Conservation (phyloP, 1,284 basidiomycete species). For the Coniferiporia weirii region DNA sequence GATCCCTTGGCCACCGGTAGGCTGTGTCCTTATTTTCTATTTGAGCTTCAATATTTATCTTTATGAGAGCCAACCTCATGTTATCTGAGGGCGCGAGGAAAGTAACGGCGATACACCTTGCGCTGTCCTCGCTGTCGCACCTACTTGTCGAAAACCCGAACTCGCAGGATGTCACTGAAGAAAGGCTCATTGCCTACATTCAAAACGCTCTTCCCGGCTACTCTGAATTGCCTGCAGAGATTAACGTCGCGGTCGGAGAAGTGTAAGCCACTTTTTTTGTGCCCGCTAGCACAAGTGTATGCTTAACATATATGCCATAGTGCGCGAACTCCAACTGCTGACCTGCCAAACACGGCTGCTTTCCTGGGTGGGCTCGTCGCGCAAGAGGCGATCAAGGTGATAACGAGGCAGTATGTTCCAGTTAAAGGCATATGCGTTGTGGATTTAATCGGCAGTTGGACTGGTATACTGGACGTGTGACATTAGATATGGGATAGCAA, state of each 20-base stretch:
- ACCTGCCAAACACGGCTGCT: slow-evolving; percentile 89
- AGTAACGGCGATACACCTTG: slow-evolving; percentile 59
- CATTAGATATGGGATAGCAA: neutral
- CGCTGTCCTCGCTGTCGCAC: slow-evolving; percentile 52
- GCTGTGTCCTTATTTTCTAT: slow-evolving; percentile 23
- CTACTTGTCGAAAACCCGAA: slow-evolving; percentile 26
- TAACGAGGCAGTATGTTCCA: slow-evolving; percentile 94
- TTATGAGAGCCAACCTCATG: neutral
- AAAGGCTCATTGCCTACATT: slow-evolving; percentile 31
- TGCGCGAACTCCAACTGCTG: slow-evolving; percentile 76
- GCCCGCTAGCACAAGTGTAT: neutral
- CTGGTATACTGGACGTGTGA: slow-evolving; percentile 42
- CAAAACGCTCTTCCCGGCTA: slow-evolving; percentile 27
- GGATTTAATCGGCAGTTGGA: slow-evolving; percentile 82
- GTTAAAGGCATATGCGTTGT: slow-evolving; percentile 83
- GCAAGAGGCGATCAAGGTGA: slow-evolving; percentile 98
- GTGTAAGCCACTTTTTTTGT: slow-evolving; percentile 49
- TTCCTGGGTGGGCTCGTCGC: slow-evolving; percentile 91
- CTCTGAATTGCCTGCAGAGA: slow-evolving; percentile 51
- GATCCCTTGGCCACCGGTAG: slow-evolving; percentile 54
- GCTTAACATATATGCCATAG: slow-evolving; percentile 33
- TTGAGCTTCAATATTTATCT: neutral
- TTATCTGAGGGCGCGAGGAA: slow-evolving; percentile 31
- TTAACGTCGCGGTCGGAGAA: slow-evolving; percentile 69
- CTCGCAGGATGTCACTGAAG: slow-evolving; percentile 28